These are phyloP conservation scores for Stagonosporopsis chrysanthemi DNA, from an alignment of 2,329 filamentous ascomycete genomes.

Conservation along the genomic window DNA sequence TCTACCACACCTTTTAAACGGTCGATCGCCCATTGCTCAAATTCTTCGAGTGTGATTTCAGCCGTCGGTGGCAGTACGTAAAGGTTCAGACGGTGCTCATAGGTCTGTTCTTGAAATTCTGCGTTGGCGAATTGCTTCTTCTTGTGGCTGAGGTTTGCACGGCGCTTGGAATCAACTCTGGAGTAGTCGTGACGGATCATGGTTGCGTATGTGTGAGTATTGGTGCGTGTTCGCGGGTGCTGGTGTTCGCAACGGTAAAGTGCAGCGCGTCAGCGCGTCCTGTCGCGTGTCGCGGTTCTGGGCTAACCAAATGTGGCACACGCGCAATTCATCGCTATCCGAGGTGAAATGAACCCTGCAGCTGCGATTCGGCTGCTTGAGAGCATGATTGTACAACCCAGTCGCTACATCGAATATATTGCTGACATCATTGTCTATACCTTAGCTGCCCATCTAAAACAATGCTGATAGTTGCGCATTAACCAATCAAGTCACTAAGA, in stretches of 20 bases:
- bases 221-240: constrained; percentile 13
- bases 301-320: constrained; percentile 12
- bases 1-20: constrained; percentile 69
- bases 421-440: neutral
- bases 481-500: constrained; percentile 73
- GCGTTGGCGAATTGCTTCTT: constrained; percentile 86
- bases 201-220: constrained; percentile 2
- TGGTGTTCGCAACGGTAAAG: constrained; percentile 11
- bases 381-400: neutral
- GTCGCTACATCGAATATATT: neutral
- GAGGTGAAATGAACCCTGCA: no score
- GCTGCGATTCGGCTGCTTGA: no score
- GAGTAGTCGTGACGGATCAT: constrained; percentile 52
- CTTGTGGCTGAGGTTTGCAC: constrained; percentile 77
- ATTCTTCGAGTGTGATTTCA: constrained; percentile 95
- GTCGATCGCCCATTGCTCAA: constrained; percentile 98
- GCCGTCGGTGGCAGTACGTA: constrained; percentile 87
- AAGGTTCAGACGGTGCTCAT: constrained; percentile 89
- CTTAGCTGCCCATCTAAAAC: neutral
- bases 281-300: constrained; percentile 24
- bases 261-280: constrained; percentile 24
- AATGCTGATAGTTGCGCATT: neutral
- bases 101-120: constrained; percentile 77
- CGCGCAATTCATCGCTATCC: neutral
- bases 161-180: constrained; percentile 72